Evolutionary conservation across 305 asterid genomes (phyloP).

Genomic region (Rubia tinctorum): DNA sequence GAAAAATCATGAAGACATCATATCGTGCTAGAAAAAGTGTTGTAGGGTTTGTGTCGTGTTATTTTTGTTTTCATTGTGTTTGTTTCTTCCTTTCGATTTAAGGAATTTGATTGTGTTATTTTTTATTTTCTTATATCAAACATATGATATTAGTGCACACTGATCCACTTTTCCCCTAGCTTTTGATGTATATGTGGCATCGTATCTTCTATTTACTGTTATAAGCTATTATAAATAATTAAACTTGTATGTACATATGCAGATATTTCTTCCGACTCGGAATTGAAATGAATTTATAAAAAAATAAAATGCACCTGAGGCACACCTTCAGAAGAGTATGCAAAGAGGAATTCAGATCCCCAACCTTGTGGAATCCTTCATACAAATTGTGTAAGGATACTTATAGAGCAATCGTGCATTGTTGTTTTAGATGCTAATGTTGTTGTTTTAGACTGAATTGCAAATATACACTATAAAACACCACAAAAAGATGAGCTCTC

Average conservation of each 20-base stretch:
- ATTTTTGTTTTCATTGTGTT: too few species aligned
- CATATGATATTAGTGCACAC: not conserved
- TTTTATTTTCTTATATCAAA: too few species aligned
- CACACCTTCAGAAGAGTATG: slow-evolving; percentile 35
- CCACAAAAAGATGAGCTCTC: too few species aligned
- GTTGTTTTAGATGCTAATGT: too few species aligned
- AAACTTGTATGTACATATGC: slow-evolving; percentile 28
- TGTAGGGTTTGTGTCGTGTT: too few species aligned
- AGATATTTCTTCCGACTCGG: slow-evolving; percentile 41
- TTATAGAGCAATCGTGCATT: slow-evolving; percentile 57
- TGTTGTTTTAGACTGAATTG: too few species aligned
- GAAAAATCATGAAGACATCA: too few species aligned
- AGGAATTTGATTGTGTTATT: too few species aligned
- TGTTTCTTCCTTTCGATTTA: too few species aligned
- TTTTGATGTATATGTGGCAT: slow-evolving; percentile 2
- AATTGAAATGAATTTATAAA: slow-evolving; percentile 21
- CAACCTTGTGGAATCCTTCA: slow-evolving; percentile 57
- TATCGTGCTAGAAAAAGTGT: too few species aligned
- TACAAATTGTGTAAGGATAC: slow-evolving; percentile 85
- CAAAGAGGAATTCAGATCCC: slow-evolving; percentile 33
- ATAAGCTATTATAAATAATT: not conserved
- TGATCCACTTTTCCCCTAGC: not conserved
- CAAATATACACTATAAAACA: too few species aligned
- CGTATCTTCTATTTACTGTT: not conserved
- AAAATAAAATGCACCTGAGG: slow-evolving; percentile 31